Percentiles rank a stretch among this genome's conserved stretches.
Evolutionary conservation across 495 filamentous ascomycete genomes (phyloP).

Genomic region (Annulohypoxylon nitens): DNA sequence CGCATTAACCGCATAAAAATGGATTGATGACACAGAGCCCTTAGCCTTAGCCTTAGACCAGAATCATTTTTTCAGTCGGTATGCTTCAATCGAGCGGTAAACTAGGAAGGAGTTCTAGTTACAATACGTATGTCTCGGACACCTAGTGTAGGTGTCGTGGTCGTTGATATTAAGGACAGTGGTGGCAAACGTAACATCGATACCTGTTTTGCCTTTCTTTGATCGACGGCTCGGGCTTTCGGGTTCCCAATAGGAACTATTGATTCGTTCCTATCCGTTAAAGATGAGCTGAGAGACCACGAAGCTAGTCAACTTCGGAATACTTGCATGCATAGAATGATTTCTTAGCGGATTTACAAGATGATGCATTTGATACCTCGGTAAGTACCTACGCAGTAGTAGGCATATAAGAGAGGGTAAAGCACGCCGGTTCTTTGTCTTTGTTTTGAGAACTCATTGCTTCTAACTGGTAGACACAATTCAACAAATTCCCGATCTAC

Average conservation of each 20-base stretch:
- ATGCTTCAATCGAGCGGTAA: conserved; percentile 41
- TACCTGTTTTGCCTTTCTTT: conserved; percentile 4
- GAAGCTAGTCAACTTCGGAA: conserved; percentile 8
- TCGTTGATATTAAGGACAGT: conserved; percentile 23
- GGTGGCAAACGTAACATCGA: conserved; percentile 30
- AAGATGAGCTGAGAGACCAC: neutral
- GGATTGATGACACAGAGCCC: conserved; percentile 31
- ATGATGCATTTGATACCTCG: neutral
- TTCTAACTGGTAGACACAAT: neutral
- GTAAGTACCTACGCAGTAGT: neutral
- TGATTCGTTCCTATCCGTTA: neutral
- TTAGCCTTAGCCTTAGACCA: conserved; percentile 12
- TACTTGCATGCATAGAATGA: neutral
- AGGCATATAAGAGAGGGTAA: neutral
- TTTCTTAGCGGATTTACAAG: neutral
- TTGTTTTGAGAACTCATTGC: neutral
- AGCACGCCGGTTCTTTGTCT: neutral
- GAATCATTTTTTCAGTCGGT: conserved; percentile 17
- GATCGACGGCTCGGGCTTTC: conserved; percentile 6
- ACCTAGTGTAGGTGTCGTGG: conserved; percentile 22
- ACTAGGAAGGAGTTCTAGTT: conserved; percentile 23
- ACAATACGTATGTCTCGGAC: conserved; percentile 37
- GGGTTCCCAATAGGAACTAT: neutral
- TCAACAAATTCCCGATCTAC: neutral
- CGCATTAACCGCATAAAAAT: conserved; percentile 24